Base-by-base conservation (phyloP, 768 basidiomycete species). In the Macrolepiota albuminosa region DNA sequence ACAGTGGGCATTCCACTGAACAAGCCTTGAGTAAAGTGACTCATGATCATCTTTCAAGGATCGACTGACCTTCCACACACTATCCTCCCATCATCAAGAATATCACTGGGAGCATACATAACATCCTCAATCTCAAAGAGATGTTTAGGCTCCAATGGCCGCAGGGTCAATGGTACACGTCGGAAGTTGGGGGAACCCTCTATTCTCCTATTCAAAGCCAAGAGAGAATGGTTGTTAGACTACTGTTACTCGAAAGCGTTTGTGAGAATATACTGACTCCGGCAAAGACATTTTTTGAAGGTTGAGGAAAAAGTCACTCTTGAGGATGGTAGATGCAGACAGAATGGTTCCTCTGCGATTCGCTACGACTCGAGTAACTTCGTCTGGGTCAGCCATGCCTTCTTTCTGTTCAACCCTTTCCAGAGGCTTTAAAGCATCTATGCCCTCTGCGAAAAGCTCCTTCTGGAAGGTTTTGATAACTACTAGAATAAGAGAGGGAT, bases 381-480 rank as follows among this genome's bases (percentile, higher is more conserved):
- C 97, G 65, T 98, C 97, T 0, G 93, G 92, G 61, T 91, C 81
- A 3, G 91, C 91, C 52, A 89, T 80, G 24, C 86, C 88, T 54
- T 87, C 82, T 45, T 81, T 76, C 2, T 81, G 71, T 48, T 87
- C 84, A 26, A 86, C 83, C 21, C 90, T 82, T 63, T 89, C 87
- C 9, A 98, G 78, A 3, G 95, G 95, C 59, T 87, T 89, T 56
- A 99, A 72, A 0, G 89, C 87, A 59, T 90, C 81, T 52, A 91
- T 71, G 4, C 88, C 88, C n/a, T 94, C 89, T 18, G 80, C 81
- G 46, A 86, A 73, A 48, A 99, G 80, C 62, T 98, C 97, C 61
- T 91, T 93, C 75, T 95, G 87, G 61, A 98, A 95, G 0, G 97
- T 99, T 70, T 89, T 89, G 75, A 98, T 94, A 14, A 98, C 96